Conservation (phyloP, 1,284 basidiomycete species). For the Meira miltonrushii region DNA sequence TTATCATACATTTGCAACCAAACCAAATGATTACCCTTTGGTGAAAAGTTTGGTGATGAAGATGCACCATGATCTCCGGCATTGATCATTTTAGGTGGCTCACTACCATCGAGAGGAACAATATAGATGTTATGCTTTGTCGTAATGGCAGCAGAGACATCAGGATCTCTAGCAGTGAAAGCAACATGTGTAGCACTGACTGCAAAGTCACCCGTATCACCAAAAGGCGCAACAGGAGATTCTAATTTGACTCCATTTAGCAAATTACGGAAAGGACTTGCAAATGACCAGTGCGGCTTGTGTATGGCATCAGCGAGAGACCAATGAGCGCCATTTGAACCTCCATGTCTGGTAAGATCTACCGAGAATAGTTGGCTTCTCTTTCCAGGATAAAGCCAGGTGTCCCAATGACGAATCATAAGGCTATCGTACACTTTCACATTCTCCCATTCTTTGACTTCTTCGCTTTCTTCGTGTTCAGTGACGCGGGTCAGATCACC, state of each 20-base stretch:
- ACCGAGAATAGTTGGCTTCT: conserved; percentile 29
- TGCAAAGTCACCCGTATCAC: conserved; percentile 26
- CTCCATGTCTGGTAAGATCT: conserved; percentile 13
- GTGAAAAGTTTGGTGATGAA: conserved; percentile 22
- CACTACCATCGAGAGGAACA: conserved; percentile 18
- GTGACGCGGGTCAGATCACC: conserved; percentile 22
- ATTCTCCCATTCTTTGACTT: conserved; percentile 18
- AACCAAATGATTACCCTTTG: conserved; percentile 23
- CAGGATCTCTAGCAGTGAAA: conserved; percentile 34
- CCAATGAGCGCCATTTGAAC: too few species aligned
- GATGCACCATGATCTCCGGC: conserved; percentile 22
- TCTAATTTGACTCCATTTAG: conserved; percentile 23
- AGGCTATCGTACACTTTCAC: conserved; percentile 23
- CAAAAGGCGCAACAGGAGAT: conserved; percentile 32
- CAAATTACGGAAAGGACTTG: conserved; percentile 18
- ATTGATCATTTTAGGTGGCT: conserved; percentile 12
- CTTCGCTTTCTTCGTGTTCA: conserved; percentile 15
- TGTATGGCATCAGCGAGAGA: not conserved
- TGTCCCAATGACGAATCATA: conserved; percentile 35
- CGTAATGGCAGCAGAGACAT: conserved; percentile 27
- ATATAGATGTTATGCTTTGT: conserved; percentile 30
- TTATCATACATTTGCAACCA: conserved; percentile 42
- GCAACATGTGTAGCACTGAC: conserved; percentile 19
- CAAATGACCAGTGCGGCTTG: conserved; percentile 11
- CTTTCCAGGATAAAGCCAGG: conserved; percentile 23